Evolutionary conservation across 306 rosid species (phyloP).

Genomic region (Albizia julibrissin): DNA sequence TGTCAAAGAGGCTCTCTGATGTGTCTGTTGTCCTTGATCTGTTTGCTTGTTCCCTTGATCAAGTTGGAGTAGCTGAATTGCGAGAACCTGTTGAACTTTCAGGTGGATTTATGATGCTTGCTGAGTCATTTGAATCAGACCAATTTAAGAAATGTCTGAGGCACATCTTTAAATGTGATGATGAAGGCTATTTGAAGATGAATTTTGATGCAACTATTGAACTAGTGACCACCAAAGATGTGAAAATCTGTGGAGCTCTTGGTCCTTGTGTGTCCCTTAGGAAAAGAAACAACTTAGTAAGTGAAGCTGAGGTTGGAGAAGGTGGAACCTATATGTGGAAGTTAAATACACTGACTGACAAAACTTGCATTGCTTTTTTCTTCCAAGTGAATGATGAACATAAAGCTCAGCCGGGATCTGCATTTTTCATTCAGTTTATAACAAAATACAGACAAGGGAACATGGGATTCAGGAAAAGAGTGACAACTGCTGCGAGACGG

Average conservation of each 20-base stretch:
- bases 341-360: conserved; percentile 63
- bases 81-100: conserved; percentile 68
- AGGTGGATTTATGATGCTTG: conserved; percentile 79
- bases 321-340: conserved; percentile 85
- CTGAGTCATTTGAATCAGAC: conserved; percentile 71
- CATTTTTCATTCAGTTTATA: conserved; percentile 78
- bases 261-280: conserved; percentile 87
- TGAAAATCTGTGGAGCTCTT: conserved; percentile 87
- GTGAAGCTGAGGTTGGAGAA: conserved; percentile 66
- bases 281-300: conserved; percentile 56
- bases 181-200: conserved; percentile 68
- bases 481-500: conserved; percentile 92
- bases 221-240: conserved; percentile 77
- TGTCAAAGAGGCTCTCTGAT: conserved; percentile 60
- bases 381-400: conserved; percentile 69
- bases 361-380: conserved; percentile 87
- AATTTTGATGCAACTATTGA: conserved; percentile 81
- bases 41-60: conserved; percentile 90
- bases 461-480: conserved; percentile 64
- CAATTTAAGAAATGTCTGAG: conserved; percentile 72
- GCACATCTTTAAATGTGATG: conserved; percentile 57
- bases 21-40: conserved; percentile 70
- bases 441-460: conserved; percentile 76
- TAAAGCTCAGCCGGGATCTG: conserved; percentile 73
- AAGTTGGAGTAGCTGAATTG: conserved; percentile 80